phyloP scores from a whole-genome alignment of 352 stramenopile species.

The Globisporangium irregulare region DNA sequence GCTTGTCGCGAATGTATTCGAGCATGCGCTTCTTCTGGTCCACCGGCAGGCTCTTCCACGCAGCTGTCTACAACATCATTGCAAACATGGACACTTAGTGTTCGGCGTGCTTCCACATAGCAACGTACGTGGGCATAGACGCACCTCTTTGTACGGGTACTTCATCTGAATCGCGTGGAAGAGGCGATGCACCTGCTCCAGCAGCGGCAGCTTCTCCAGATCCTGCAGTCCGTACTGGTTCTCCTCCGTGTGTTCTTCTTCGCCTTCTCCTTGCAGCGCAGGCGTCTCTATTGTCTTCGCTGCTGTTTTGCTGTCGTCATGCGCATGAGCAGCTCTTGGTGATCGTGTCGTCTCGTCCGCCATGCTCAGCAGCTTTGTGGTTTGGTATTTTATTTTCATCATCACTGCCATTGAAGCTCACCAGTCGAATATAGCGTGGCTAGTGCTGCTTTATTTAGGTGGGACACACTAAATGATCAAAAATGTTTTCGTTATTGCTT shows the following conservation, averaged over 20 bases:
- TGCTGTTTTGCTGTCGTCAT: not conserved
- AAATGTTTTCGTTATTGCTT: not conserved
- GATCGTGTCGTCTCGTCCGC: not conserved
- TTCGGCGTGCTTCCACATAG: not conserved
- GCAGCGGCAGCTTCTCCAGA: slow-evolving; percentile 59
- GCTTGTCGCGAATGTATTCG: slow-evolving; percentile 75
- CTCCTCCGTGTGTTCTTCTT: slow-evolving; percentile 22
- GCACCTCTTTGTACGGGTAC: slow-evolving; percentile 82
- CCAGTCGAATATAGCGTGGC: not conserved
- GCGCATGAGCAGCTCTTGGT: not conserved
- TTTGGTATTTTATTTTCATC: not conserved
- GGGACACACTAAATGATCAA: not conserved
- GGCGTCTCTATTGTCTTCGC: not conserved
- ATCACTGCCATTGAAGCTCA: not conserved
- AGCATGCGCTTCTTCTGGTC: slow-evolving; percentile 83
- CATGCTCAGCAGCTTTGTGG: not conserved
- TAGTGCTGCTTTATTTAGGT: not conserved
- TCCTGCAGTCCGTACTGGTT: slow-evolving; percentile 73
- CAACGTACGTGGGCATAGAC: not conserved
- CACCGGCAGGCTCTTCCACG: slow-evolving; percentile 71
- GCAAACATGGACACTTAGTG: not conserved
- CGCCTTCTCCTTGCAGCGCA: not conserved
- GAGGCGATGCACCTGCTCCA: slow-evolving; percentile 83
- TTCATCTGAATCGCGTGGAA: slow-evolving; percentile 81
- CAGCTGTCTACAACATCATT: slow-evolving; percentile 39